Conservation (phyloP, 768 basidiomycete genomes). For the Amanita fuliginea region DNA sequence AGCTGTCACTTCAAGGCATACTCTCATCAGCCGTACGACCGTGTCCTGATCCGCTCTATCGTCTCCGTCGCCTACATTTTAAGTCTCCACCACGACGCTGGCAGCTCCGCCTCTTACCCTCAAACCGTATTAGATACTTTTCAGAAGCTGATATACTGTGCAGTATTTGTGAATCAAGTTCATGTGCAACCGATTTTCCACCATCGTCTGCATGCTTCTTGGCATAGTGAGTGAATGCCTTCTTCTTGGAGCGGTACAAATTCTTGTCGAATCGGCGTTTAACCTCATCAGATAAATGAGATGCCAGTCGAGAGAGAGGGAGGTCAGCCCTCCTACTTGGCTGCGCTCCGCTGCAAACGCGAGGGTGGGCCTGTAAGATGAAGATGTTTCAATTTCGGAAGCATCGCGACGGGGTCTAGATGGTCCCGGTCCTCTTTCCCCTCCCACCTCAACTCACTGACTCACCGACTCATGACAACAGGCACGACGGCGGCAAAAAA, state of each 20-base stretch:
- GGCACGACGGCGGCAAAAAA: too few relatives aligned
- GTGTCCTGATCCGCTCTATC: too few relatives aligned
- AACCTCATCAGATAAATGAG: conserved; percentile 94
- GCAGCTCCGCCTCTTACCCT: too few relatives aligned
- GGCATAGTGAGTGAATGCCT: conserved; percentile 99
- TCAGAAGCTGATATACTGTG: too few relatives aligned
- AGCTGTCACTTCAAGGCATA: too few relatives aligned
- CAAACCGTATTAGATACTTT: too few relatives aligned
- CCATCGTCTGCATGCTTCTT: conserved; percentile 97
- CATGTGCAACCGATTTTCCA: conserved; percentile 85
- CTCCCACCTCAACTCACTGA: too few relatives aligned
- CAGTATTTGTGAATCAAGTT: conserved; percentile 99
- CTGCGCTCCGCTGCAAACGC: background rate
- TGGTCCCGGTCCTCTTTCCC: background rate
- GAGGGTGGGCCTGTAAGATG: conserved; percentile 30
- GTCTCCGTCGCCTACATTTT: too few relatives aligned
- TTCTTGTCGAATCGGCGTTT: conserved; percentile 99
- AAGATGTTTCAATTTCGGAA: conserved; percentile 35
- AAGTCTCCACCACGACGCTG: too few relatives aligned
- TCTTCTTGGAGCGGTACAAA: conserved; percentile 99
- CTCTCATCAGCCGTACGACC: too few relatives aligned
- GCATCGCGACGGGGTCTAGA: conserved; percentile 20
- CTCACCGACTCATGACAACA: too few relatives aligned
- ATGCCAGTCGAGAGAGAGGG: conserved; percentile 42
- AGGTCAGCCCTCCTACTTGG: conserved; percentile 11